Conservation (phyloP, 2,329 filamentous ascomycete genomes). For the Paecilomyces fulvus region DNA sequence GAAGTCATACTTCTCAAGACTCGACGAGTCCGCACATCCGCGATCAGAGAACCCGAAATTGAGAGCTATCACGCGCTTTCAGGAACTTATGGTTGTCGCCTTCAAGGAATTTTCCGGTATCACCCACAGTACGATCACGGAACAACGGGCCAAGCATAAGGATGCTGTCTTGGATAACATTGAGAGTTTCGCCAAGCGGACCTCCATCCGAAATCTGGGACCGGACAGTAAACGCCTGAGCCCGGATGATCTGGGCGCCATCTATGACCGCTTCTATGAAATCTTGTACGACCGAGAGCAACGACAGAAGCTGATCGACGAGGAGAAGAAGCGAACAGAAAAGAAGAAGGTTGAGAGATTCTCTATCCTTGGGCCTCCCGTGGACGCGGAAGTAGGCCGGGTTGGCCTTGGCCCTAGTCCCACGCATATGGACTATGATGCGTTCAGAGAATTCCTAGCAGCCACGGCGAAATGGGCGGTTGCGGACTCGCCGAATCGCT, state of each 20-base stretch:
- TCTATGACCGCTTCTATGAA: constrained; percentile 92
- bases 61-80: constrained; percentile 86
- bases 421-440: constrained; percentile 94
- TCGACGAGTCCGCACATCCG: constrained; percentile 93
- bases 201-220: constrained; percentile 88
- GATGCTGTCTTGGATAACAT: constrained; percentile 91
- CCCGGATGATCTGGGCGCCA: constrained; percentile 72
- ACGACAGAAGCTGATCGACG: constrained; percentile 67
- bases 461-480: constrained; percentile 88
- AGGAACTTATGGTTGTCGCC: constrained; percentile 97
- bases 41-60: constrained; percentile 93
- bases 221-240: constrained; percentile 89
- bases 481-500: constrained; percentile 66
- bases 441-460: constrained; percentile 87
- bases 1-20: constrained; percentile 84
- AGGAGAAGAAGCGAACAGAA: constrained; percentile 58
- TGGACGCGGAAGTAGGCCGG: constrained; percentile 68
- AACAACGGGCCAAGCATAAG: constrained; percentile 85
- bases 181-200: constrained; percentile 93
- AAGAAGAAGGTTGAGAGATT: constrained; percentile 44
- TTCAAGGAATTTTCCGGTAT: constrained; percentile 98
- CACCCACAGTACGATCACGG: constrained; percentile 84
- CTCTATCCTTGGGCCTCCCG: constrained; percentile 35
- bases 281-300: constrained; percentile 89
- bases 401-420: constrained; percentile 84